These are phyloP conservation scores for Isochrysis galbana DNA, from an alignment of 78 protist genomes.

Conservation along the genomic window DNA sequence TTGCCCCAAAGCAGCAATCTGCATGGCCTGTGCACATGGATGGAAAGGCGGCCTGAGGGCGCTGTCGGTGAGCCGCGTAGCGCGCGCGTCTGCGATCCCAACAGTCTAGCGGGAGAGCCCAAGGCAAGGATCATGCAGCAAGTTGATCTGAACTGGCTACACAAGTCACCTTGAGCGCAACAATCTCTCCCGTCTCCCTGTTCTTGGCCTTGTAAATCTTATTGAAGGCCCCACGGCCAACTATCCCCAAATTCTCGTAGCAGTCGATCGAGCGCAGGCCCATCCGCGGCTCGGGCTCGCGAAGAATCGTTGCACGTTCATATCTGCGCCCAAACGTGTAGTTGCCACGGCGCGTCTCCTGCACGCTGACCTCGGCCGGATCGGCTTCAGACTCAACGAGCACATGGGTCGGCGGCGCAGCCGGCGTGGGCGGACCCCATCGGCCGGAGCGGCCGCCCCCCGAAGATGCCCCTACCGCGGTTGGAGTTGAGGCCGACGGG, in stretches of 20 bases:
- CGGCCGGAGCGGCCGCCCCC: neutral
- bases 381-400: neutral
- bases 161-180: slow-evolving; percentile 33
- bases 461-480: neutral
- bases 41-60: too few species aligned
- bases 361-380: neutral
- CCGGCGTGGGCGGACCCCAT: neutral
- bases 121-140: too few species aligned
- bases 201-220: neutral
- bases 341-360: neutral
- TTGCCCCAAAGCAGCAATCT: too few species aligned
- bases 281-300: neutral
- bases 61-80: too few species aligned
- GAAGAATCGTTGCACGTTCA: neutral
- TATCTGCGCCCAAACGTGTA: neutral
- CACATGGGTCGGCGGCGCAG: neutral
- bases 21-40: too few species aligned
- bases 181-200: neutral
- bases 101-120: too few species aligned
- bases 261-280: neutral
- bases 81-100: too few species aligned
- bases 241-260: neutral
- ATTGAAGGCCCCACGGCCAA: neutral
- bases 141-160: neutral
- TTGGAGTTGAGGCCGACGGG: neutral